Percentiles rank a stretch among this genome's conserved stretches.
These are phyloP conservation scores for Ogataea naganishii DNA, from an alignment of 805 yeast species.

Conservation along the genomic window DNA sequence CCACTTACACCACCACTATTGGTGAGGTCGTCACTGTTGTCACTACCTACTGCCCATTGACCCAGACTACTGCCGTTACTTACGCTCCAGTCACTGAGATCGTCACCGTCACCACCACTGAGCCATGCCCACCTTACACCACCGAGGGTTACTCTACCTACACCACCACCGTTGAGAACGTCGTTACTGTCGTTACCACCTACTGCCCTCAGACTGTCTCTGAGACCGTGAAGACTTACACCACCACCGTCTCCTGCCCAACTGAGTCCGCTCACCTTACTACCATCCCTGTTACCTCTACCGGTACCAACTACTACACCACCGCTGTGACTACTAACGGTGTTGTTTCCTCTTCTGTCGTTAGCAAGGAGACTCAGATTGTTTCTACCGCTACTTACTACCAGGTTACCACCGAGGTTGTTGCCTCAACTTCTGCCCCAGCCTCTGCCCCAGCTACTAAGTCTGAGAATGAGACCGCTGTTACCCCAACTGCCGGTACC, in stretches of 20 bases:
- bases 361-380: conserved; percentile 3
- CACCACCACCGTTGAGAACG: conserved; percentile 4
- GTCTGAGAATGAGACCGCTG: conserved; percentile 2
- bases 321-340: conserved; percentile 3
- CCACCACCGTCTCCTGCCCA: conserved; percentile 2
- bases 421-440: conserved; percentile 2
- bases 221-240: conserved; percentile 3
- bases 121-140: conserved; percentile 4
- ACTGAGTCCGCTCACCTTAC: conserved; percentile 3
- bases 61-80: conserved; percentile 9
- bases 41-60: conserved; percentile 28
- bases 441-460: conserved; percentile 3
- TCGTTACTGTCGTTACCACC: conserved; percentile 11
- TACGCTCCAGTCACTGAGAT: conserved; percentile 10
- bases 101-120: conserved; percentile 6
- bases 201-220: conserved; percentile 17
- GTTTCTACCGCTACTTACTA: conserved; percentile 4
- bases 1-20: conserved; percentile 15
- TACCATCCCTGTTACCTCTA: conserved; percentile 1
- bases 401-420: conserved; percentile 5
- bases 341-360: conserved; percentile 1
- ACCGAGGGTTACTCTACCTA: conserved; percentile 4
- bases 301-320: neutral
- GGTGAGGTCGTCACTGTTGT: conserved; percentile 20
- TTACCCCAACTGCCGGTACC: conserved; percentile 5